Evolutionary conservation across 208 protist genomes (phyloP), one percentile per base, ranked within the genome.

Genomic region (Angomonas ambiguus): DNA sequence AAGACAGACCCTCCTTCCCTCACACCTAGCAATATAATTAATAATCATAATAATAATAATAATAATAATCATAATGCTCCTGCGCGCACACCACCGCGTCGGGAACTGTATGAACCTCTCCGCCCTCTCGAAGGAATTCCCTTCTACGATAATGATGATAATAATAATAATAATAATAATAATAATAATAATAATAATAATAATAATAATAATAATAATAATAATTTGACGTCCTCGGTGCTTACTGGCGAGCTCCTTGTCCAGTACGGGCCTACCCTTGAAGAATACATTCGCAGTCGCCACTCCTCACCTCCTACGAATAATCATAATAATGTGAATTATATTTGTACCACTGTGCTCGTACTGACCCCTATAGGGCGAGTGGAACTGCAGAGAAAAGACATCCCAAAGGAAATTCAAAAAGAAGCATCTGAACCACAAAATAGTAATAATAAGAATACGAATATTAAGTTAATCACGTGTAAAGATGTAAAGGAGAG

Each of bases 401-500:
- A n/a, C n/a, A 45, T 45, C 8, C 38, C 38, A 45, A 45, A 45
- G 16, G 16, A n/a, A 45, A 45, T 45, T n/a, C n/a, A n/a, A n/a
- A n/a, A n/a, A n/a, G n/a, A n/a, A n/a, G n/a, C n/a, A n/a, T n/a
- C n/a, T n/a, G n/a, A n/a, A n/a, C n/a, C n/a, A n/a, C n/a, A n/a
- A n/a, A 63, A 56, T 27, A 56, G 6, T 27, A 56, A 20, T 51
- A 24, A 18, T 59, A n/a, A 28, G 22, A 51, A 41, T 33, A 10
- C 4, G 33, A 59, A 5, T 13, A 48, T 42, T 69, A 27, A 27
- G 2, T 27, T 68, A 11, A 69, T 83, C 2, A 85, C 74, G 1
- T 51, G 83, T 2, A 34, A 48, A 8, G 85, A 92, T 73, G 64
- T 87, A 1, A 72, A 78, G 56, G 30, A 72, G 41, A 81, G 72